Evolutionary conservation across 805 yeast genomes (phyloP).

Genomic region (Pichia paraexigua): DNA sequence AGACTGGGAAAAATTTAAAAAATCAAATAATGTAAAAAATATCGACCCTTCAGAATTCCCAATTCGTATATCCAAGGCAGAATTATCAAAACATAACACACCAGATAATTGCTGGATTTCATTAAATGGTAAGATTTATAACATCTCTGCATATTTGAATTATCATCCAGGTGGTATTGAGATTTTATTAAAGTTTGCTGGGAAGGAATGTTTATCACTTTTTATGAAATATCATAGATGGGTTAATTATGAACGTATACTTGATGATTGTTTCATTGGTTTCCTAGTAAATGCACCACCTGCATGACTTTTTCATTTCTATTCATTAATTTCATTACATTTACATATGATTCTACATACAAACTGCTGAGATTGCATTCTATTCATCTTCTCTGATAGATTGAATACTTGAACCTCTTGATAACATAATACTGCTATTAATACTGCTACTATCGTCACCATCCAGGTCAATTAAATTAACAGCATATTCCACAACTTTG

Average conservation of each 20-base stretch:
- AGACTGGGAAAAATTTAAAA: slow-evolving; percentile 70
- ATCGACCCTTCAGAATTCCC: slow-evolving; percentile 42
- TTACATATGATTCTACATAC: neutral
- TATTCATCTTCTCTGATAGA: neutral
- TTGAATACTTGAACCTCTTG: neutral
- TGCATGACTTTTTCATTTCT: neutral
- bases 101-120: slow-evolving; percentile 81
- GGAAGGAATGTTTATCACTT: slow-evolving; percentile 69
- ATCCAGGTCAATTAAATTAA: slow-evolving; percentile 10
- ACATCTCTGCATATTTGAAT: slow-evolving; percentile 71
- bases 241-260: slow-evolving; percentile 82
- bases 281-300: slow-evolving; percentile 19
- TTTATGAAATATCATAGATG: slow-evolving; percentile 60
- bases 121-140: slow-evolving; percentile 73
- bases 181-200: slow-evolving; percentile 72
- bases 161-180: slow-evolving; percentile 93
- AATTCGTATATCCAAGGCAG: slow-evolving; percentile 45
- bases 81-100: slow-evolving; percentile 42
- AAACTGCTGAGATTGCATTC: neutral
- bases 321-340: neutral
- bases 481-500: slow-evolving; percentile 17
- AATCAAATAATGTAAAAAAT: slow-evolving; percentile 45
- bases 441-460: slow-evolving; percentile 1
- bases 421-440: neutral
- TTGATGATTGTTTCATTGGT: slow-evolving; percentile 76